Evolutionary conservation across 2,329 filamentous ascomycete genomes (phyloP), one percentile per base, ranked within the genome.

Genomic region (Samsoniella hepiali): DNA sequence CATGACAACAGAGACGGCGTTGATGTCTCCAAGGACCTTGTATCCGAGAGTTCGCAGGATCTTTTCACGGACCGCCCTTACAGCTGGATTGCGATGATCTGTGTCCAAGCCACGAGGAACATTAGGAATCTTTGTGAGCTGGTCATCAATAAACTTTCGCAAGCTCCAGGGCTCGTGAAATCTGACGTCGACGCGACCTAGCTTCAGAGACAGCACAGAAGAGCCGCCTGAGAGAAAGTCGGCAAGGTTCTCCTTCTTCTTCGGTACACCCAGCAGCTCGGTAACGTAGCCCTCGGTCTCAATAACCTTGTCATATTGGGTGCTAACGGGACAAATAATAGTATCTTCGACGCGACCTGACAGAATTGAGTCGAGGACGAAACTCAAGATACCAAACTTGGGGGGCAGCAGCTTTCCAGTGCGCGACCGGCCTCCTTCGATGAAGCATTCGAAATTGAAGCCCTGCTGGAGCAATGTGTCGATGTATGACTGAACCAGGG

Each of bases 301-400:
- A 65, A 99, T 96, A 63, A 99, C 95, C 73, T 98, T 99, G 81
- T 99, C 95, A 73, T 99, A 99, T 73, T 99, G 95, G 0, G 93
- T 97, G 74, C 91, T 96, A 53, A 99, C 95, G 0, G 95, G 95
- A 69, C 94, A 97, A 59, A 99, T 92, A 49, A 97, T 91, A 38
- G 92, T 89, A 75, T 99, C 95, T 54, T 96, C 82, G 0, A 97
- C 93, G 7, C 93, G 85, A 0, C 93, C 93, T 0, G 91, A 96
- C 6, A 97, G 79, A 15, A 99, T 82, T 68, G 92, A 96, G 69
- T 99, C 95, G 22, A 99, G 79, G 45, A 98, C 85, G 70, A 97
- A 99, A 71, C 87, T 91, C 34, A 99, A 79, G 64, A 99, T 97
- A 10, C 95, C 95, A 68, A 98, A 98, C 72, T 98, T 98, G 0